Evolutionary conservation across 1,139 yeast genomes (phyloP).

Genomic region (Saccharomyces hybrid): DNA sequence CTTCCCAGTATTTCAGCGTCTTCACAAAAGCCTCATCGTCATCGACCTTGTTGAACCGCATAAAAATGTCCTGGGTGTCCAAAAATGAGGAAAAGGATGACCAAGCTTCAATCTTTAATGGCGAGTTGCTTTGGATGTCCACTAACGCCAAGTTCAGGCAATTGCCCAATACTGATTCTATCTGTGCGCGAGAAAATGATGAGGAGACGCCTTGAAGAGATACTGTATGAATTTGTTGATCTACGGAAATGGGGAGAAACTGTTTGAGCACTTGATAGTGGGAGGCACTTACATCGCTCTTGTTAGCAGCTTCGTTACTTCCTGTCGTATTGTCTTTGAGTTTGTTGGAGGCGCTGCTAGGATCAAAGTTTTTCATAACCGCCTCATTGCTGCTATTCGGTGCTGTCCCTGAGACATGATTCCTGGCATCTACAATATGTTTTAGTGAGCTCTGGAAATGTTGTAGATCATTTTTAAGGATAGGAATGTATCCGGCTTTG

Average conservation of each 20-base stretch:
- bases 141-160: neutral
- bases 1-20: slow-evolving; percentile 4
- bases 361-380: neutral
- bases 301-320: neutral
- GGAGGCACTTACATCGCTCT: neutral
- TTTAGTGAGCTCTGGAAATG: slow-evolving; percentile 16
- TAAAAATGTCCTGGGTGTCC: slow-evolving; percentile 17
- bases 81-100: slow-evolving; percentile 9
- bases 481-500: slow-evolving; percentile 24
- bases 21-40: slow-evolving; percentile 4
- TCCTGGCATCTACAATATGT: neutral
- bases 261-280: slow-evolving; percentile 16
- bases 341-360: neutral
- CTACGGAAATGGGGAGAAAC: slow-evolving; percentile 21
- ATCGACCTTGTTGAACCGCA: slow-evolving; percentile 12
- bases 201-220: slow-evolving; percentile 15
- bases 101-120: slow-evolving; percentile 6
- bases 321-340: neutral
- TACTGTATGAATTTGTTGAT: slow-evolving; percentile 23
- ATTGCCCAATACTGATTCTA: neutral
- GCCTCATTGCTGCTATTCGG: neutral
- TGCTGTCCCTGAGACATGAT: neutral
- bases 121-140: neutral
- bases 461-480: slow-evolving; percentile 21
- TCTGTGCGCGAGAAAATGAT: neutral